A percentile compares a stretch with the other conserved stretches of the same genome.
phyloP scores from a whole-genome alignment of 495 filamentous ascomycete species.

The Xylaria scruposa region DNA sequence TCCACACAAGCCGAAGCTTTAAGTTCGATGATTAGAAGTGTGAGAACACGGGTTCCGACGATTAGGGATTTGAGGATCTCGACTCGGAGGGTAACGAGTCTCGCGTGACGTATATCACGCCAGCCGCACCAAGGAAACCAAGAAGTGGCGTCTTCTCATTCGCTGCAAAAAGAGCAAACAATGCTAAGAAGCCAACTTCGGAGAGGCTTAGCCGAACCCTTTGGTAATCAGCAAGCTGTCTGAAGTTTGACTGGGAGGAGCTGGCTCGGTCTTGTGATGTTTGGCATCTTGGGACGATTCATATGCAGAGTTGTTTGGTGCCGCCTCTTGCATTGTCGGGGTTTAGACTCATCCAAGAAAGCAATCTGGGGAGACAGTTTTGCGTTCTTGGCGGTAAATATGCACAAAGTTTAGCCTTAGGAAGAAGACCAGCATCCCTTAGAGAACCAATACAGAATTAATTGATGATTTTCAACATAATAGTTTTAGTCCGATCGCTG shows the following conservation, averaged over 20 bases:
- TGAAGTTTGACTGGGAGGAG: neutral
- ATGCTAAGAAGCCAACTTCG: neutral
- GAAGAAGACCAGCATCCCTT: conserved; percentile 19
- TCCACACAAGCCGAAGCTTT: conserved; percentile 72
- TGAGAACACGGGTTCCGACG: conserved; percentile 18
- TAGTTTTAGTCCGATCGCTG: neutral
- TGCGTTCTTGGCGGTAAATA: conserved; percentile 20
- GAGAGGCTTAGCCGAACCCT: conserved; percentile 3
- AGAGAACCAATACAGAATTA: conserved; percentile 23
- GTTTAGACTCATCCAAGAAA: neutral
- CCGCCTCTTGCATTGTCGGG: too few relatives aligned
- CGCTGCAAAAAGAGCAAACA: neutral
- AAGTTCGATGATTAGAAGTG: conserved; percentile 80
- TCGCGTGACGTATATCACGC: conserved; percentile 8
- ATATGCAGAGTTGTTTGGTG: neutral
- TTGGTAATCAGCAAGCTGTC: conserved; percentile 3
- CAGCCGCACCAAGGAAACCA: conserved; percentile 15
- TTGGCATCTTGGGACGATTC: neutral
- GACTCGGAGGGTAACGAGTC: neutral
- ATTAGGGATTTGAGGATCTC: conserved; percentile 7
- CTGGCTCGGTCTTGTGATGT: neutral
- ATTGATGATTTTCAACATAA: neutral
- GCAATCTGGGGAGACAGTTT: neutral
- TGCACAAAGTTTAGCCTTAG: conserved; percentile 26
- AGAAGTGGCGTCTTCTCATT: neutral